A percentile compares a stretch with the other conserved stretches of the same genome.
phyloP scores from a whole-genome alignment of 306 rosid genomes.

The Vachellia collinsii region DNA sequence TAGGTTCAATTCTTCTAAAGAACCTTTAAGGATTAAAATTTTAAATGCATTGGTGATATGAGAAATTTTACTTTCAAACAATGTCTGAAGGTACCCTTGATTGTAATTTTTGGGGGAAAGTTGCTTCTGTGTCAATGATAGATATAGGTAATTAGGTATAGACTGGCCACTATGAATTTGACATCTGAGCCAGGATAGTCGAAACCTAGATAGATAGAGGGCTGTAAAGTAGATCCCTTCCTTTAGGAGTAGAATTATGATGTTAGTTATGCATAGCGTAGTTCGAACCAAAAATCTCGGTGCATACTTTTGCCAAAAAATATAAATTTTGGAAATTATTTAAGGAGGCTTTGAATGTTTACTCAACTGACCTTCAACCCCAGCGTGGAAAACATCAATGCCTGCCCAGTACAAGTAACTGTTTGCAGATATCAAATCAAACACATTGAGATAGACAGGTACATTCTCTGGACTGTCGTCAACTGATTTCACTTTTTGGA shows the following conservation, averaged over 20 bases:
- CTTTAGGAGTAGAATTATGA: neutral
- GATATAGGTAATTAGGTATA: neutral
- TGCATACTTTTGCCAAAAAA: neutral
- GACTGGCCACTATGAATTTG: too few species aligned
- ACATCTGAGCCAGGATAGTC: neutral
- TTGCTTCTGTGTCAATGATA: neutral
- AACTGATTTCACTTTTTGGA: neutral
- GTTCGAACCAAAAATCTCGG: neutral
- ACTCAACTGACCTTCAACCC: conserved; percentile 28
- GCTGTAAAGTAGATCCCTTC: neutral
- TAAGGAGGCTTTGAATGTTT: neutral
- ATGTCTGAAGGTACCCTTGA: neutral
- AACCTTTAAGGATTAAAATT: neutral
- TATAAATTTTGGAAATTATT: neutral
- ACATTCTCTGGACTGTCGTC: neutral
- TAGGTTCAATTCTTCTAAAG: neutral
- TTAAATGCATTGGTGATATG: neutral
- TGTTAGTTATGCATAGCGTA: neutral
- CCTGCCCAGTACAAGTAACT: conserved; percentile 20
- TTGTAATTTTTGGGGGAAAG: neutral
- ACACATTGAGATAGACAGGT: conserved; percentile 17
- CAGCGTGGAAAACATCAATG: conserved; percentile 11
- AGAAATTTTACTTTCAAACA: neutral
- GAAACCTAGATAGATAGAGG: neutral
- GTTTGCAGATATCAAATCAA: conserved; percentile 7